A percentile compares a stretch with the other conserved stretches of the same genome.
These are phyloP conservation scores for Pyracantha coccinea DNA, from an alignment of 331 rosid species.

Conservation along the genomic window DNA sequence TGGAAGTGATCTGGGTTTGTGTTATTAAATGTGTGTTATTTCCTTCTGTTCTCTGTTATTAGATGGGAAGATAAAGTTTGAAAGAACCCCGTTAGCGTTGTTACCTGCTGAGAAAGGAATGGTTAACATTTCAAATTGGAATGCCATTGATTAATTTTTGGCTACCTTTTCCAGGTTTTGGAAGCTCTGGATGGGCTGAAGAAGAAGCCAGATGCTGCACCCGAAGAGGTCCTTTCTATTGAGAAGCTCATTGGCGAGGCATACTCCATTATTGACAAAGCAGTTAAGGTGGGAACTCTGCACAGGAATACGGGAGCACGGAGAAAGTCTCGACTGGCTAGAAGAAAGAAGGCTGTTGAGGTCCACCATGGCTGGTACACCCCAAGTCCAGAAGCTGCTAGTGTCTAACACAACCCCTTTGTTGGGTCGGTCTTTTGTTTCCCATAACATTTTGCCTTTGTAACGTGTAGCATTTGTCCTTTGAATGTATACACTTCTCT, in stretches of 20 bases:
- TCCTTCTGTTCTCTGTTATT: not conserved
- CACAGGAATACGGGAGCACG: constrained; percentile 89
- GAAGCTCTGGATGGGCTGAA: constrained; percentile 67
- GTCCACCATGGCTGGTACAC: constrained; percentile 94
- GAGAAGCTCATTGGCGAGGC: constrained; percentile 95
- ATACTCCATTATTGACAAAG: constrained; percentile 85
- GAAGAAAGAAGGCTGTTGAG: constrained; percentile 85
- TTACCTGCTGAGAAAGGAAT: too few relatives aligned
- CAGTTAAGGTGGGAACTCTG: constrained; percentile 81
- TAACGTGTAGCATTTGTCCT: not conserved
- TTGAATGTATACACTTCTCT: not conserved
- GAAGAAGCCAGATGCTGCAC: constrained; percentile 69
- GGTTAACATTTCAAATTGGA: too few relatives aligned
- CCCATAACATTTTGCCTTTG: not conserved
- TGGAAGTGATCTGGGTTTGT: not conserved
- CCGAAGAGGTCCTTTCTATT: constrained; percentile 62
- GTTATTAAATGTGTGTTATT: not conserved
- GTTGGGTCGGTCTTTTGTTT: not conserved
- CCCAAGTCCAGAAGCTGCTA: constrained; percentile 33
- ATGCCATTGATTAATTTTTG: not conserved
- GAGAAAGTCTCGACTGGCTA: constrained; percentile 87
- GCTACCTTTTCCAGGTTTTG: constrained; percentile 52
- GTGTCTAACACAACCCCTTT: constrained; percentile 28
- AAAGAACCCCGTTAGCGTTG: not conserved
- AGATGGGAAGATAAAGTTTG: not conserved